phyloP scores from a whole-genome alignment of 768 basidiomycete species.

The Mycena sanguinolenta region DNA sequence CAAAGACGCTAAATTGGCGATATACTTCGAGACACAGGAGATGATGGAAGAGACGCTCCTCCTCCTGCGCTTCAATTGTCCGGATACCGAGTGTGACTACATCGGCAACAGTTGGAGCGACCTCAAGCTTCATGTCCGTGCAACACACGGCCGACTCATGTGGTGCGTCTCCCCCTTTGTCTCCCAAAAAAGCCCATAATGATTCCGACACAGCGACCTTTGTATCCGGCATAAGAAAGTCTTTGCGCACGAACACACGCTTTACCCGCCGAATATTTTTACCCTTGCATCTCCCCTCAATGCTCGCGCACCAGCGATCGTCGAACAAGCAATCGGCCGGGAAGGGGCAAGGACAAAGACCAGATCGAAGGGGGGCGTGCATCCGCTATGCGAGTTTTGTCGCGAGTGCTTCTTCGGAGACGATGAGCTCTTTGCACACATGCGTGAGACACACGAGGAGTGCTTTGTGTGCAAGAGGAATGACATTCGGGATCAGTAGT shows the following conservation, averaged over 20 bases:
- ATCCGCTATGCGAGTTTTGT: slow-evolving; percentile 91
- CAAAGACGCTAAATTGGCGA: slow-evolving; percentile 80
- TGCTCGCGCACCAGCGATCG: slow-evolving; percentile 51
- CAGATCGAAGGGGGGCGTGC: slow-evolving; percentile 76
- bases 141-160: slow-evolving; percentile 80
- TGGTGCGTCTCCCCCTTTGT: slow-evolving; percentile 67
- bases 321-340: slow-evolving; percentile 48
- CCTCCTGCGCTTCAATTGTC: slow-evolving; percentile 95
- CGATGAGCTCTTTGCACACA: slow-evolving; percentile 93
- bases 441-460: slow-evolving; percentile 95
- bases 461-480: slow-evolving; percentile 94
- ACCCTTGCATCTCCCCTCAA: slow-evolving; percentile 82
- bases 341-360: slow-evolving; percentile 51
- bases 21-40: slow-evolving; percentile 90
- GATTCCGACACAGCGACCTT: slow-evolving; percentile 68
- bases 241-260: slow-evolving; percentile 93
- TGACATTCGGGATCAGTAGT: slow-evolving; percentile 89
- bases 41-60: slow-evolving; percentile 97
- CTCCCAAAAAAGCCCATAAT: not conserved
- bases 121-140: slow-evolving; percentile 86
- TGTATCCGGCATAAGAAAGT: slow-evolving; percentile 94
- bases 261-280: slow-evolving; percentile 79
- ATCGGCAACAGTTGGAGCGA: slow-evolving; percentile 91
- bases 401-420: slow-evolving; percentile 93
- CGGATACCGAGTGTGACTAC: slow-evolving; percentile 85